Evolutionary conservation across 257 asterid genomes (phyloP), one percentile per base, ranked within the genome.

Genomic region (Leonotis leonurus): DNA sequence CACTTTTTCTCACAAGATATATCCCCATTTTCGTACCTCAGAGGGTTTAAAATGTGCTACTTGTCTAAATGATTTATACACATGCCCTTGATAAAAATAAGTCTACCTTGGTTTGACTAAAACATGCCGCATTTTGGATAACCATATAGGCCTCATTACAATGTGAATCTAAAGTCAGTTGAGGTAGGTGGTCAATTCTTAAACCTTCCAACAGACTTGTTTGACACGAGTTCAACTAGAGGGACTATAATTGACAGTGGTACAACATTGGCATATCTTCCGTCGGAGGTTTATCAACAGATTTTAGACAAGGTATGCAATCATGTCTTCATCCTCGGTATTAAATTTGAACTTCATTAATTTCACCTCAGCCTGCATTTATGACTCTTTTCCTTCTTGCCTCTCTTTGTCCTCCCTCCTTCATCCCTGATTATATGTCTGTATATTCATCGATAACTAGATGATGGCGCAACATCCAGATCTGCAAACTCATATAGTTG

Each of bases 261-360:
- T 50, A 86, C 98, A 27, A 88, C 98, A 30, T 77, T 91, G 83
- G 98, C 95, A 8, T 88, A 88, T 88, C 93, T 91, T 70, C 97
- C 98, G 11, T 65, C 85, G 56, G 69, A 56, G 16, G 75, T 88
- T 62, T 84, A 88, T 76, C 60, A 48, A 30, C 82, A 83, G 70
- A 63, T 88, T 57, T 54, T 86, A 27, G 54, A 65, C 25, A 67
- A 60, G 91, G 96, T 82, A 73, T 16, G 71, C 59, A 21, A 74
- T 24, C 51, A 17, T 17, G 32, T 11, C 36, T 49, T 21, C 66
- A 33, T 59, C 55, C 21, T 40, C 11, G 45, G 29, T 52, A 30
- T 68, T 33, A 45, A 33, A 18, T 64, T 58, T 63, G 48, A 17
- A 37, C 68, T 55, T 61, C 44, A 68, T 35, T 43, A n/a, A 33